Conservation (phyloP, 2,329 filamentous ascomycete species). For the Chaetomiaceae sp. region DNA sequence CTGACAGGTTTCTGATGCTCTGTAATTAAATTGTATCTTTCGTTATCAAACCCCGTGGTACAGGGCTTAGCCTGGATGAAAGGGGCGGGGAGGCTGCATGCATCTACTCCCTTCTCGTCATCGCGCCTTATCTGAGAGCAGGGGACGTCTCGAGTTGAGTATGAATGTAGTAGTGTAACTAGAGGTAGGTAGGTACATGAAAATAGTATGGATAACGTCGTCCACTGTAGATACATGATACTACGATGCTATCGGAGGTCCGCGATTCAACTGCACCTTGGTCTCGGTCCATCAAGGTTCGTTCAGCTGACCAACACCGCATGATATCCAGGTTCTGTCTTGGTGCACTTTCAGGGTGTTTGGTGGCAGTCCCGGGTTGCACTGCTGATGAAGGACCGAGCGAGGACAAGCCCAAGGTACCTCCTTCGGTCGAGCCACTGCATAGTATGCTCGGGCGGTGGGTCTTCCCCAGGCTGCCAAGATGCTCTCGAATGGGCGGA, state of each 20-base stretch:
- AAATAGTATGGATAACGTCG: no score
- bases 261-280: no score
- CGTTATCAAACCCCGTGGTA: no score
- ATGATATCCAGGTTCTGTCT: not conserved
- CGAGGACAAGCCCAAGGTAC: no score
- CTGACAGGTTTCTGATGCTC: not conserved
- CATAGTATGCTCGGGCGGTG: not conserved
- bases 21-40: not conserved
- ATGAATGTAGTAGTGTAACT: no score
- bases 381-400: no score
- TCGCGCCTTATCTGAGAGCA: not conserved
- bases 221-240: no score
- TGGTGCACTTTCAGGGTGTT: not conserved
- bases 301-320: slow-evolving; percentile 3
- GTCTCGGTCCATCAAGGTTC: not conserved
- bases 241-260: not conserved
- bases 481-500: slow-evolving; percentile 3
- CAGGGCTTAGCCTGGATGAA: not conserved
- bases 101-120: not conserved
- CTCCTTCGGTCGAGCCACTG: no score
- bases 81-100: not conserved
- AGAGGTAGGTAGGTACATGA: no score
- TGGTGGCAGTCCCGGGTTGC: not conserved
- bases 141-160: no score
- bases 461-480: slow-evolving; percentile 12